phyloP scores from a whole-genome alignment of 192 early-diverging fungal species.

The Umbelopsis ramanniana region DNA sequence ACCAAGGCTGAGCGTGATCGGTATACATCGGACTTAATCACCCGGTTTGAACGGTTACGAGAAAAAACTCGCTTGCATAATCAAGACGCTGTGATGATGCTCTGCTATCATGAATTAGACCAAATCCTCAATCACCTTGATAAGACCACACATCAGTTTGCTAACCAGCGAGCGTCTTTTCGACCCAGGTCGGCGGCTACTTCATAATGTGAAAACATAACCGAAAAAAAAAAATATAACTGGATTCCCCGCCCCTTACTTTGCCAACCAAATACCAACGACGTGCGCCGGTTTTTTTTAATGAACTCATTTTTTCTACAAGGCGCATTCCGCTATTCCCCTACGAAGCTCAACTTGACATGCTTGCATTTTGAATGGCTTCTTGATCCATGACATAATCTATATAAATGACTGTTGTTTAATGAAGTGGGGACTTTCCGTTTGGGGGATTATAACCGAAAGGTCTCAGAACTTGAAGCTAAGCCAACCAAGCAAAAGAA shows the following conservation, averaged over 20 bases:
- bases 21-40: background rate
- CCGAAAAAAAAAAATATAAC: too few relatives aligned
- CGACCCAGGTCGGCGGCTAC: background rate
- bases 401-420: too few relatives aligned
- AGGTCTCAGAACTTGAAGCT: background rate
- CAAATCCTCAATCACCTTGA: slow-evolving; percentile 9
- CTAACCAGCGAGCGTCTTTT: background rate
- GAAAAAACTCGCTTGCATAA: slow-evolving; percentile 20
- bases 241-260: too few relatives aligned
- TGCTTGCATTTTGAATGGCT: slow-evolving; percentile 11
- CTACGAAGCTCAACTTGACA: background rate
- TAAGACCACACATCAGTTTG: background rate
- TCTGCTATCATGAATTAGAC: slow-evolving; percentile 9
- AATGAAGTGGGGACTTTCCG: background rate
- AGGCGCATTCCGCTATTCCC: too few relatives aligned
- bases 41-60: slow-evolving; percentile 12
- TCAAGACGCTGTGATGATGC: slow-evolving; percentile 16
- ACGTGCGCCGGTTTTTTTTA: too few relatives aligned
- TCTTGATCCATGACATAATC: too few relatives aligned
- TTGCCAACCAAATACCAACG: too few relatives aligned
- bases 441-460: background rate
- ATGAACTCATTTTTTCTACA: too few relatives aligned
- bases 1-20: slow-evolving; percentile 4
- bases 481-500: too few relatives aligned
- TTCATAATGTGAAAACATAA: background rate